Evolutionary conservation across 1,284 basidiomycete species (phyloP), one percentile per base, ranked within the genome.

Genomic region (Erythrobasidium hasegawianum): DNA sequence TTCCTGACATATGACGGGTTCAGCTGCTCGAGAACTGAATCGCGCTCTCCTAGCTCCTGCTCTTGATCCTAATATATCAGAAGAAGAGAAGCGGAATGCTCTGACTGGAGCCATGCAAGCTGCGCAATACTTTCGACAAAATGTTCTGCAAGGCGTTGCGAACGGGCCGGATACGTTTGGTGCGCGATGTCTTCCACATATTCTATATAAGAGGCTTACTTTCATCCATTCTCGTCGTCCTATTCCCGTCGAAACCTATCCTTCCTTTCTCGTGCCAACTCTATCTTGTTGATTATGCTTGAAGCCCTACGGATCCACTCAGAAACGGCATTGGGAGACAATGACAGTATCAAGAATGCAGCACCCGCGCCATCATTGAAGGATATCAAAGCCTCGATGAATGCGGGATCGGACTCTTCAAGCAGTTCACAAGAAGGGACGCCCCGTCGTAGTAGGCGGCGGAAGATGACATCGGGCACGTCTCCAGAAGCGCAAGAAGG

Each of bases 101-200:
- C 27, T 65, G 43, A 5, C 13, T n/a, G 40, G 62, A 13, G 62
- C 62, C n/a, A 24, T 27, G 13, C 64, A 67, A 41, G 64, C 57
- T 7, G 64, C 64, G 29, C 57, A 49, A 7, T 67, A 59, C 52
- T 43, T 67, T 20, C 18, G 58, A 4, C 39, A 54, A 16, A 59
- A 67, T 59, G 64, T 67, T 20, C n/a, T 67, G 16, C 64, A 67
- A 53, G 64, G 64, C 18, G 62, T 65, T 0, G 55, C 41, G 22
- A 57, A 58, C 16, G 47, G 33, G 33, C 33, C 33, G 4, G 33
- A 33, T 33, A 33, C 33, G 11, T 33, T 33, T 33, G 33, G 33
- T 33, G 33, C 4, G 33, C 33, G n/a, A n/a, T n/a, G n/a, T n/a
- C n/a, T n/a, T n/a, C n/a, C n/a, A n/a, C n/a, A n/a, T n/a, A n/a